These are phyloP conservation scores for Cladophialophora chaetospira DNA, from an alignment of 2,329 filamentous ascomycete genomes.

Conservation along the genomic window DNA sequence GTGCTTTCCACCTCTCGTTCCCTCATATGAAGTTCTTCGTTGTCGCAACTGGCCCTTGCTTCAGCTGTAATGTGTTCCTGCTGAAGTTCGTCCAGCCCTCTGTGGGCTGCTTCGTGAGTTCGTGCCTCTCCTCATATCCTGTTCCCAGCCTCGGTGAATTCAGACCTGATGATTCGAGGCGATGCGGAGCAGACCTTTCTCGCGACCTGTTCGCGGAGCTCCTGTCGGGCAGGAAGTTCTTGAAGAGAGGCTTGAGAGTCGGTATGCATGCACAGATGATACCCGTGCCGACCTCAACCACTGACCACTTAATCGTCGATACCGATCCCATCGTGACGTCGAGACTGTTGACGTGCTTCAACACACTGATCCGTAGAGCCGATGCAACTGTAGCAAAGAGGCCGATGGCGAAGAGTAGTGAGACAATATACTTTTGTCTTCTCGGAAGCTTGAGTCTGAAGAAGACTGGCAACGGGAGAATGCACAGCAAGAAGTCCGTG, in stretches of 20 bases:
- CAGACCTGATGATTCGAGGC: slow-evolving; percentile 2
- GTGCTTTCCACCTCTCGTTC: neutral
- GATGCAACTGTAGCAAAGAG: slow-evolving; percentile 53
- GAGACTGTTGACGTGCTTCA: slow-evolving; percentile 41
- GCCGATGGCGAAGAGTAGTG: slow-evolving; percentile 54
- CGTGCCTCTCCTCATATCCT: slow-evolving; percentile 22
- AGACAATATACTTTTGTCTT: slow-evolving; percentile 52
- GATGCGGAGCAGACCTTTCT: neutral
- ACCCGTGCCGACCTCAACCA: slow-evolving; percentile 47
- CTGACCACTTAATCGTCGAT: slow-evolving; percentile 51
- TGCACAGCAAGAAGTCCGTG: slow-evolving; percentile 59
- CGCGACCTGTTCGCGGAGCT: slow-evolving; percentile 20
- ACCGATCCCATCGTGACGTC: slow-evolving; percentile 43
- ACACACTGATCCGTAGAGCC: slow-evolving; percentile 51
- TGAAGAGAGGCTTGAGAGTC: slow-evolving; percentile 46
- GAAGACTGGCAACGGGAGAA: slow-evolving; percentile 54
- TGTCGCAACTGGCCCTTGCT: slow-evolving; percentile 17
- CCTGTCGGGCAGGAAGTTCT: slow-evolving; percentile 43
- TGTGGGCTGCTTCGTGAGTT: slow-evolving; percentile 24
- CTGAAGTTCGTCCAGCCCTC: slow-evolving; percentile 25
- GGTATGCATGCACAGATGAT: slow-evolving; percentile 49
- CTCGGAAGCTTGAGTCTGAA: slow-evolving; percentile 50
- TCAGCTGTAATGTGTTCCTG: slow-evolving; percentile 15
- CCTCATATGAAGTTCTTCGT: slow-evolving; percentile 27
- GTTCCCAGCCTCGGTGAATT: slow-evolving; percentile 14